A percentile compares a stretch with the other conserved stretches of the same genome.
Conservation (phyloP, 257 asterid genomes). For the Osmanthus fragrans region DNA sequence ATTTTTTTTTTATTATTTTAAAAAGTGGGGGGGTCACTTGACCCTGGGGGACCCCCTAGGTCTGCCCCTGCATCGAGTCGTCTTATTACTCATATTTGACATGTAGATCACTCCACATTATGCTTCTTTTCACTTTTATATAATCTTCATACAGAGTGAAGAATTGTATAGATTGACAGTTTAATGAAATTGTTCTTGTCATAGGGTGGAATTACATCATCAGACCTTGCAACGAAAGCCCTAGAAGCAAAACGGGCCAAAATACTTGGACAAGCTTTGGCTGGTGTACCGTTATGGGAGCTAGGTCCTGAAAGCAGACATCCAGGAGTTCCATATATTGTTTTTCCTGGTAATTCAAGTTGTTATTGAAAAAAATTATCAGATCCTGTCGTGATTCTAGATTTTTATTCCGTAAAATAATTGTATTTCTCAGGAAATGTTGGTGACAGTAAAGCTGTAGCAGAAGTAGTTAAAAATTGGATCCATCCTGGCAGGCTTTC, state of each 20-base stretch:
- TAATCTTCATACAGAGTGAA: constrained; percentile 4
- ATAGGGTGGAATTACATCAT: constrained; percentile 98
- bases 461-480: constrained; percentile 86
- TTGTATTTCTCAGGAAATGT: constrained; percentile 75
- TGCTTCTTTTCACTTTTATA: background rate
- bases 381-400: constrained; percentile 11
- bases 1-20: too few species aligned
- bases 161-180: background rate
- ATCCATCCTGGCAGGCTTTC: constrained; percentile 66
- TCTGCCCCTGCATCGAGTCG: too few species aligned
- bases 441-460: constrained; percentile 86
- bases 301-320: constrained; percentile 96
- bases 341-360: constrained; percentile 76
- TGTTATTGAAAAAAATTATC: background rate
- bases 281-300: constrained; percentile 99
- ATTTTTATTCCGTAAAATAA: constrained; percentile 13
- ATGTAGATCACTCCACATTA: background rate
- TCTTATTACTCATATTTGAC: too few species aligned
- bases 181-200: constrained; percentile 16
- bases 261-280: constrained; percentile 90
- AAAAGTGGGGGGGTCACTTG: too few species aligned
- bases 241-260: constrained; percentile 88
- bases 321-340: constrained; percentile 91
- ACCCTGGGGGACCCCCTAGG: too few species aligned
- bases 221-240: constrained; percentile 96